Conservation (phyloP, 129 eudicot species). For the Saposhnikovia divaricata region DNA sequence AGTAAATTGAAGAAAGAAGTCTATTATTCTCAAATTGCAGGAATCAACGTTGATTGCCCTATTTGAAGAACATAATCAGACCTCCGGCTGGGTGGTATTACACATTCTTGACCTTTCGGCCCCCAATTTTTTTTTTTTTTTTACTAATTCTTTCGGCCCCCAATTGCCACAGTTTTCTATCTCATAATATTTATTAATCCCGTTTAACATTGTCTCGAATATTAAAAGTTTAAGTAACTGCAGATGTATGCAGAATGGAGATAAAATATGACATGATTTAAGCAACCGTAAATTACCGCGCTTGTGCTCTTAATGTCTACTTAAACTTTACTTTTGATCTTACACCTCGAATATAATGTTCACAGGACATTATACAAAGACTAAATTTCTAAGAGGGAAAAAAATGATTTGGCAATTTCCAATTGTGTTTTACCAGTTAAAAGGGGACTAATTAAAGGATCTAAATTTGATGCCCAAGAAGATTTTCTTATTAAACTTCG, state of each 20-base stretch:
- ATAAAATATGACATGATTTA: neutral
- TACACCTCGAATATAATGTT: neutral
- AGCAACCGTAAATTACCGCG: neutral
- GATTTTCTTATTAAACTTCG: neutral
- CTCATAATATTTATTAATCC: neutral
- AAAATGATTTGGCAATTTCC: neutral
- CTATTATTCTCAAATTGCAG: neutral
- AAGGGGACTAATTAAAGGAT: neutral
- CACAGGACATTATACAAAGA: neutral
- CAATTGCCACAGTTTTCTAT: neutral
- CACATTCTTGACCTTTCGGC: neutral
- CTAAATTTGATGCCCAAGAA: neutral
- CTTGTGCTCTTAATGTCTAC: neutral
- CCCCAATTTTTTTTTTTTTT: too few species aligned
- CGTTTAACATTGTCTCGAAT: neutral
- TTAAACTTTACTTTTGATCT: neutral
- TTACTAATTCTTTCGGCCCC: neutral
- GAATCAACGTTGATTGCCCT: neutral
- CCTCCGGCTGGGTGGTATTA: neutral
- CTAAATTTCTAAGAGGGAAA: neutral
- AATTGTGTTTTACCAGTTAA: neutral
- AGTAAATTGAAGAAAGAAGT: neutral
- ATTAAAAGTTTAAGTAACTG: neutral
- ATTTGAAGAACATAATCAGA: neutral
- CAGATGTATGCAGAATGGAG: neutral